Conservation (phyloP, 2,329 filamentous ascomycete genomes). For the Mycogone perniciosa region DNA sequence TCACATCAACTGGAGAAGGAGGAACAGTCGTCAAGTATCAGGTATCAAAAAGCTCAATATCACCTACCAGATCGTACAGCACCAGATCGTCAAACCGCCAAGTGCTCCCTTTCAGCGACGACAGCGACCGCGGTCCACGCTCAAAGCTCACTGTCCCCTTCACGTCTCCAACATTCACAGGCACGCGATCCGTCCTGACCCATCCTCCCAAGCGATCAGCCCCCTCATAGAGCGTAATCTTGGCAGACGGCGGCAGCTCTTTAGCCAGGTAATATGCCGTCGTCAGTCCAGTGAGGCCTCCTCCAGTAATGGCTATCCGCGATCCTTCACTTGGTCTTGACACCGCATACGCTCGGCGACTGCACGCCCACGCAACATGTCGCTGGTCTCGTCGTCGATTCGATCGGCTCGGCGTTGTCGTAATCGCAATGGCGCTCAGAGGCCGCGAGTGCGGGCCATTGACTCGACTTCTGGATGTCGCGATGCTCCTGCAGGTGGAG, state of each 20-base stretch:
- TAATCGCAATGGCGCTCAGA: background rate
- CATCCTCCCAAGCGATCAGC: slow-evolving; percentile 70
- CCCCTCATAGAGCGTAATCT: slow-evolving; percentile 77
- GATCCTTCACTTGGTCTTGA: background rate
- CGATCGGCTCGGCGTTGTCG: background rate
- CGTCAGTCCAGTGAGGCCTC: slow-evolving; percentile 75
- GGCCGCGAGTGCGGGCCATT: slow-evolving; percentile 1
- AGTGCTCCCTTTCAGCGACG: slow-evolving; percentile 39
- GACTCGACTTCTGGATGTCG: slow-evolving; percentile 1
- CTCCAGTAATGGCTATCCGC: slow-evolving; percentile 64
- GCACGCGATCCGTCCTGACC: slow-evolving; percentile 62
- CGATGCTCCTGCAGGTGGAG: slow-evolving; percentile 11
- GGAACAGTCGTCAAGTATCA: background rate
- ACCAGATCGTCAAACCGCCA: slow-evolving; percentile 54
- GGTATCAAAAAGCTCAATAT: background rate
- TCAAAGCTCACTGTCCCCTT: slow-evolving; percentile 64
- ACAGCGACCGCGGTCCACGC: slow-evolving; percentile 72
- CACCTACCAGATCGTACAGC: slow-evolving; percentile 62
- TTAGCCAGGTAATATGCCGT: slow-evolving; percentile 70
- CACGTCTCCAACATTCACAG: slow-evolving; percentile 50
- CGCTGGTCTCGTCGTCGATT: background rate
- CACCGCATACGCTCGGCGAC: slow-evolving; percentile 12
- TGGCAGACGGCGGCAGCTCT: slow-evolving; percentile 54
- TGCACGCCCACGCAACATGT: background rate
- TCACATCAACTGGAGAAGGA: background rate